A percentile compares a stretch with the other conserved stretches of the same genome.
These are phyloP conservation scores for Pleurozium schreberi DNA, from an alignment of 225 moss, liverwort and hornwort species.

Conservation along the genomic window DNA sequence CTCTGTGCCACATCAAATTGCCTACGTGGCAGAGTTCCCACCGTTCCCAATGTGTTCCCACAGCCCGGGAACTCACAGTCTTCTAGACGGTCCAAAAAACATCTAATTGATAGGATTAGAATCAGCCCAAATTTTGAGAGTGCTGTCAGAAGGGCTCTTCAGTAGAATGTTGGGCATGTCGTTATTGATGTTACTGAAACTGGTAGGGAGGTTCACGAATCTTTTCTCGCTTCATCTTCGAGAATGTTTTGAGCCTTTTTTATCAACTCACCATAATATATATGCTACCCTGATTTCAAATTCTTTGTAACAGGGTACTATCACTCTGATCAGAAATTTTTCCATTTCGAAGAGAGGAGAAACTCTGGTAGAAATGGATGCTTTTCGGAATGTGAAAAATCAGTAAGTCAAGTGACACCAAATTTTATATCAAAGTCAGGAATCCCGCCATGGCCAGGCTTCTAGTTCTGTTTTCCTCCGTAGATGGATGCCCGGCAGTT, in stretches of 20 bases:
- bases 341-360: not conserved
- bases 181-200: not conserved
- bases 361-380: no score
- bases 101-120: not conserved
- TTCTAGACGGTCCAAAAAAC: no score
- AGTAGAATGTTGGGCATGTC: not conserved
- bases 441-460: not conserved
- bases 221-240: not conserved
- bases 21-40: no score
- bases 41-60: no score
- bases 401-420: not conserved
- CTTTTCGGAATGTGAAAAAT: not conserved
- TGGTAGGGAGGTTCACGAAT: no score
- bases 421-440: not conserved
- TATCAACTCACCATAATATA: not conserved
- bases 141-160: not conserved
- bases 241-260: not conserved
- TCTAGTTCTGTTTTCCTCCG: not conserved
- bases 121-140: not conserved
- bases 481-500: not conserved
- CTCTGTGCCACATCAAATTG: no score
- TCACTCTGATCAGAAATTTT: not conserved
- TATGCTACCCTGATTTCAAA: not conserved
- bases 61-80: no score
- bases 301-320: not conserved